Percentiles rank a stretch among this genome's conserved stretches.
Evolutionary conservation across 2,329 filamentous ascomycete species (phyloP).

Genomic region (Aspergillus intermedius): DNA sequence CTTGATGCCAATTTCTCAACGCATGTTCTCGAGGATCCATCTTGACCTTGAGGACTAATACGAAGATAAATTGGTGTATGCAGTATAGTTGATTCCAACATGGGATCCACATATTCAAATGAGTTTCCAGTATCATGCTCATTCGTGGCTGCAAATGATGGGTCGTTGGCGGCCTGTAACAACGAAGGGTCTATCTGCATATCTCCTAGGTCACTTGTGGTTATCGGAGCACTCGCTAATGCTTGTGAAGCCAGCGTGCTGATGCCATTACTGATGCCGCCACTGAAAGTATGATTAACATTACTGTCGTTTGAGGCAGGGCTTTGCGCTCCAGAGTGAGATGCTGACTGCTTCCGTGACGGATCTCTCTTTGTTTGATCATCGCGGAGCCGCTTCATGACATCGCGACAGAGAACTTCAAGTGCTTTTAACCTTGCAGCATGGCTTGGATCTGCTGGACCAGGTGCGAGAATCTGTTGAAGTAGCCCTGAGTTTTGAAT

Average conservation of each 20-base stretch:
- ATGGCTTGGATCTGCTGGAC: constrained; percentile 48
- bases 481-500: constrained; percentile 52
- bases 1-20: constrained; percentile 55
- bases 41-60: constrained; percentile 57
- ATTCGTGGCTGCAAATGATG: constrained; percentile 32
- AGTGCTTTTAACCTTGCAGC: constrained; percentile 56
- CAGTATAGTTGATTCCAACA: constrained; percentile 24
- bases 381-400: constrained; percentile 69
- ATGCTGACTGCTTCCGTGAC: constrained; percentile 33
- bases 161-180: constrained; percentile 50
- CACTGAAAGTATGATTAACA: constrained; percentile 14
- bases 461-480: constrained; percentile 48
- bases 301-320: constrained; percentile 17
- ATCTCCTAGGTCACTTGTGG: constrained; percentile 40
- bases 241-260: constrained; percentile 40
- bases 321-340: constrained; percentile 17
- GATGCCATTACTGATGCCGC: constrained; percentile 34
- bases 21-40: constrained; percentile 50
- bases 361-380: constrained; percentile 55
- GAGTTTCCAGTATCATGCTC: constrained; percentile 25
- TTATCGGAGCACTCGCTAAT: constrained; percentile 35
- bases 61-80: constrained; percentile 61
- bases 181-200: constrained; percentile 60
- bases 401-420: constrained; percentile 66
- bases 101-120: constrained; percentile 33